A percentile compares a stretch with the other conserved stretches of the same genome.
Conservation (phyloP, 1,284 basidiomycete species). For the Rhodotorula sp. region DNA sequence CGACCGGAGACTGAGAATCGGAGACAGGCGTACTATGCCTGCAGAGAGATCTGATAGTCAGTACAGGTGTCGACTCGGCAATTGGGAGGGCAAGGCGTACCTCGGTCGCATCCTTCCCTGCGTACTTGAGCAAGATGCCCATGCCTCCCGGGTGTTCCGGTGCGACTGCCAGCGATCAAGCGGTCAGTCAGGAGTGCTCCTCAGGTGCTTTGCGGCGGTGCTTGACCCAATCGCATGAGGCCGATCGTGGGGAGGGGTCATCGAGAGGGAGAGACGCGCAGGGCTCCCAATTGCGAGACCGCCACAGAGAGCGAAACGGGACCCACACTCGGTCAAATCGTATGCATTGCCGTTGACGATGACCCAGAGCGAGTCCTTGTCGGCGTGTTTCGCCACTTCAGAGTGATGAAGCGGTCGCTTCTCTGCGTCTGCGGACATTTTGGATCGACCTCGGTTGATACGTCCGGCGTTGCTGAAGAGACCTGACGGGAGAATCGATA, state of each 20-base stretch:
- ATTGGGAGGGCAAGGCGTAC: not conserved
- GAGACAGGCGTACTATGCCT: slow-evolving; percentile 13
- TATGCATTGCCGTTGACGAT: slow-evolving; percentile 58
- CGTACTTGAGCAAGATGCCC: slow-evolving; percentile 72
- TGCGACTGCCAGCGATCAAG: slow-evolving; percentile 38
- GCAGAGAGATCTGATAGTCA: not conserved
- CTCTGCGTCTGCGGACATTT: not conserved
- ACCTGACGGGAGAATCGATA: not conserved
- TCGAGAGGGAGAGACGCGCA: no score
- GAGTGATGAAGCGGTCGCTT: slow-evolving; percentile 44
- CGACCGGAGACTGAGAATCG: not conserved
- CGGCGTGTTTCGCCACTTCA: slow-evolving; percentile 57
- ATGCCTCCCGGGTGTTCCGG: slow-evolving; percentile 73
- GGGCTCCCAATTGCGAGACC: no score
- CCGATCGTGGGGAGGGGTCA: not conserved
- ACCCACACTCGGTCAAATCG: slow-evolving; percentile 17
- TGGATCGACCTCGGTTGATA: not conserved
- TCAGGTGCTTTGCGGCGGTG: no score
- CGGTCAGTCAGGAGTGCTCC: not conserved
- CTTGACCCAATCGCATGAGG: not conserved
- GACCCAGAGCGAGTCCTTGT: slow-evolving; percentile 72
- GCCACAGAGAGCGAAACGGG: not conserved
- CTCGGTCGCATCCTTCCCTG: slow-evolving; percentile 69
- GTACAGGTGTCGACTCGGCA: not conserved
- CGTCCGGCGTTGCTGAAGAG: not conserved